These are phyloP conservation scores for Prunus kanzakura DNA, from an alignment of 306 rosid species.

Conservation along the genomic window DNA sequence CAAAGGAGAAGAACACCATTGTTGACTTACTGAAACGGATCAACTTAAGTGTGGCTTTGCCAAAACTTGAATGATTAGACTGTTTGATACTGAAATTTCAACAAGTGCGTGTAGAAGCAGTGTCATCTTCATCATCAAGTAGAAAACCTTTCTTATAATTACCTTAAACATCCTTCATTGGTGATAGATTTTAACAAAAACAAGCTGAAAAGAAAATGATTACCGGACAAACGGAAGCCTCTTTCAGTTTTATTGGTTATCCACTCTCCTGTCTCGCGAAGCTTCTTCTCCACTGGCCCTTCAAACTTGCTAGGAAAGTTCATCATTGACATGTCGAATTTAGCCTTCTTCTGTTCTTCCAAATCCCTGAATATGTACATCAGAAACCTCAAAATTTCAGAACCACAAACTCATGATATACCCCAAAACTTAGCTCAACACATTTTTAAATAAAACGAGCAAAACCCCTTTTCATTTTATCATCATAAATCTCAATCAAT, in stretches of 20 bases:
- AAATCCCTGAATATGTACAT: slow-evolving; percentile 31
- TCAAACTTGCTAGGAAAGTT: slow-evolving; percentile 51
- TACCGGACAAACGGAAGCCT: slow-evolving; percentile 49
- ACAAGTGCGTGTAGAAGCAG: neutral
- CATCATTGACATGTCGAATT: slow-evolving; percentile 51
- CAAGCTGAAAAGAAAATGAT: neutral
- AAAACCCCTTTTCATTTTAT: slow-evolving; percentile 1
- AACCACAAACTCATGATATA: neutral
- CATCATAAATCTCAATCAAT: neutral
- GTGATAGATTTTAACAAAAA: neutral
- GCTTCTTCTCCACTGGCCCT: slow-evolving; percentile 59
- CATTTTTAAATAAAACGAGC: neutral
- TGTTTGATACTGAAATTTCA: too few relatives aligned
- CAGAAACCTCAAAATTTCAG: neutral
- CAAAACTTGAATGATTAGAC: neutral
- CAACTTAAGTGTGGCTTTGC: too few relatives aligned
- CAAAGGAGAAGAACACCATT: too few relatives aligned
- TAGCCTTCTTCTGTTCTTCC: slow-evolving; percentile 41
- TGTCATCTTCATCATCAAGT: neutral
- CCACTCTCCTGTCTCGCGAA: slow-evolving; percentile 81
- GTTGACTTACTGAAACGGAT: neutral
- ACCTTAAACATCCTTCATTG: neutral
- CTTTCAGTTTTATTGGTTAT: slow-evolving; percentile 40
- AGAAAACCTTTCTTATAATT: too few relatives aligned
- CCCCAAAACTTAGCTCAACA: neutral